phyloP scores from a whole-genome alignment of 345 rosid species.

The Aegle marmelos region DNA sequence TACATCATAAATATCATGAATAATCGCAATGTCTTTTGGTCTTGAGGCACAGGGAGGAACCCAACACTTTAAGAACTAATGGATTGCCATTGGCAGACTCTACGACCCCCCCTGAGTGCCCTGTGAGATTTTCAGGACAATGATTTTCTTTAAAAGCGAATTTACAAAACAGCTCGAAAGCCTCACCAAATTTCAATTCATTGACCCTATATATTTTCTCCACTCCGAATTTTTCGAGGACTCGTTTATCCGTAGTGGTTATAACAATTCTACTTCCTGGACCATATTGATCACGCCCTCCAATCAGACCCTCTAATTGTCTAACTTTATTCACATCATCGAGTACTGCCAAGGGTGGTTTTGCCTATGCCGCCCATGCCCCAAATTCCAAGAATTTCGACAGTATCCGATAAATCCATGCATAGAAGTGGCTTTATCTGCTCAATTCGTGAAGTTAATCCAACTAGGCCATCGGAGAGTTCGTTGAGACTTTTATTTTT shows the following conservation, averaged over 20 bases:
- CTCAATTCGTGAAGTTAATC: not conserved
- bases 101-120: not conserved
- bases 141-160: not conserved
- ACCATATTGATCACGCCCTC: not conserved
- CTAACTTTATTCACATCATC: not conserved
- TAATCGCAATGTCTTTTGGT: no score
- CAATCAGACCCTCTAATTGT: not conserved
- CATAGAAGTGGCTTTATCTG: not conserved
- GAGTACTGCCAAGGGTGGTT: not conserved
- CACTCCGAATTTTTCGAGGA: not conserved
- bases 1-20: not conserved
- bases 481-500: not conserved
- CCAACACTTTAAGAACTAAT: not conserved
- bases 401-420: no score
- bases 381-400: no score
- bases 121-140: not conserved
- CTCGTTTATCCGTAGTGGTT: not conserved
- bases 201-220: not conserved
- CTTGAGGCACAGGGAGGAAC: constrained; percentile 1
- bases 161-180: not conserved
- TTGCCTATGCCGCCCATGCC: no score
- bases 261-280: constrained; percentile 5
- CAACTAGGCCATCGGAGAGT: not conserved
- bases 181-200: not conserved
- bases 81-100: constrained; percentile 19